Percentiles rank a stretch among this genome's conserved stretches.
These are phyloP conservation scores for Wickerhamomyces xylosicus DNA, from an alignment of 805 yeast species.

Conservation along the genomic window DNA sequence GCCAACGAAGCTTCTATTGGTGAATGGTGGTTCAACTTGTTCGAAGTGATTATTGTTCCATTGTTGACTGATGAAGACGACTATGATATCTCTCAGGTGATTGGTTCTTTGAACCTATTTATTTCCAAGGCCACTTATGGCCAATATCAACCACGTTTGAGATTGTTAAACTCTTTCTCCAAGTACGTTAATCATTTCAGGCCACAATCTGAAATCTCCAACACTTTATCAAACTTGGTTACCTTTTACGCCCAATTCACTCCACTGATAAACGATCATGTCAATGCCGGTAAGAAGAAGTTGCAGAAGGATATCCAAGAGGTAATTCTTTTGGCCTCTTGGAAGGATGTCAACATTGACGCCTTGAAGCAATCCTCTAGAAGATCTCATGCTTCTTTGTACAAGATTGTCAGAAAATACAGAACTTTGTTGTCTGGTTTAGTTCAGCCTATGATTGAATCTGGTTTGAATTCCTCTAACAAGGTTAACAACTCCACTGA, in stretches of 20 bases:
- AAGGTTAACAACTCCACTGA: slow-evolving; percentile 9
- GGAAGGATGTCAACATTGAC: slow-evolving; percentile 93
- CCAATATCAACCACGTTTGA: slow-evolving; percentile 52
- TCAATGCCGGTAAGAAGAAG: slow-evolving; percentile 36
- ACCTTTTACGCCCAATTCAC: slow-evolving; percentile 60
- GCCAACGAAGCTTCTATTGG: slow-evolving; percentile 41
- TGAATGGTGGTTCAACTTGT: slow-evolving; percentile 88
- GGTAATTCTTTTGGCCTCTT: slow-evolving; percentile 80
- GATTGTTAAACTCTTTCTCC: slow-evolving; percentile 54
- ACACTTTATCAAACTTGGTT: slow-evolving; percentile 47
- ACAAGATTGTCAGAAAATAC: slow-evolving; percentile 76
- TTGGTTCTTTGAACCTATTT: slow-evolving; percentile 61
- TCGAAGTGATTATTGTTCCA: slow-evolving; percentile 61
- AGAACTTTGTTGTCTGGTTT: slow-evolving; percentile 47
- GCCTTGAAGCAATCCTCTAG: slow-evolving; percentile 92
- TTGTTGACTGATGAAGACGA: slow-evolving; percentile 24
- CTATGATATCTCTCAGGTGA: slow-evolving; percentile 24
- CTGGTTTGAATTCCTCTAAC: slow-evolving; percentile 33
- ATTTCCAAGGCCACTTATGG: slow-evolving; percentile 71
- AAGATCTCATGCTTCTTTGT: slow-evolving; percentile 74
- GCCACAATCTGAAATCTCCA: slow-evolving; percentile 17
- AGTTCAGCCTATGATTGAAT: slow-evolving; percentile 46
- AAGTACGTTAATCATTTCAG: slow-evolving; percentile 31
- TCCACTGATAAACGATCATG: slow-evolving; percentile 32
- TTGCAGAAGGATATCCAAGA: slow-evolving; percentile 78